Conservation (phyloP, 164 flowering plant species). For the Vitis vinifera region ASM3070453v1 NC_081820.1:16751001-16751500, state of each 20-base stretch:
- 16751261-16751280: constrained; percentile 56
- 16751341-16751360: constrained; percentile 42
- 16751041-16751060: too few relatives aligned
- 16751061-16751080: too few relatives aligned
- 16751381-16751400: constrained; percentile 73
- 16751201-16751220: constrained; percentile 84
- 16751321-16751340: constrained; percentile 40
- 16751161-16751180: background rate
- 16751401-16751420: constrained; percentile 87
- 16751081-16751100: too few relatives aligned
- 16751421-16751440: constrained; percentile 81
- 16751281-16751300: constrained; percentile 46
- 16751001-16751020: too few relatives aligned
- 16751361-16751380: constrained; percentile 57
- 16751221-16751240: constrained; percentile 96
- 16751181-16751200: constrained; percentile 56
- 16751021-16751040: too few relatives aligned
- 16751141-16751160: background rate
- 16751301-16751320: constrained; percentile 47
- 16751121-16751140: too few relatives aligned
- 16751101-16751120: too few relatives aligned
- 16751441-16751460: constrained; percentile 97
- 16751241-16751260: constrained; percentile 90
- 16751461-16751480: constrained; percentile 98
- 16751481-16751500: constrained; percentile 67